A percentile compares a stretch with the other conserved stretches of the same genome.
phyloP scores from a whole-genome alignment of 129 eudicot genomes.

The Artemisia argyi region DNA sequence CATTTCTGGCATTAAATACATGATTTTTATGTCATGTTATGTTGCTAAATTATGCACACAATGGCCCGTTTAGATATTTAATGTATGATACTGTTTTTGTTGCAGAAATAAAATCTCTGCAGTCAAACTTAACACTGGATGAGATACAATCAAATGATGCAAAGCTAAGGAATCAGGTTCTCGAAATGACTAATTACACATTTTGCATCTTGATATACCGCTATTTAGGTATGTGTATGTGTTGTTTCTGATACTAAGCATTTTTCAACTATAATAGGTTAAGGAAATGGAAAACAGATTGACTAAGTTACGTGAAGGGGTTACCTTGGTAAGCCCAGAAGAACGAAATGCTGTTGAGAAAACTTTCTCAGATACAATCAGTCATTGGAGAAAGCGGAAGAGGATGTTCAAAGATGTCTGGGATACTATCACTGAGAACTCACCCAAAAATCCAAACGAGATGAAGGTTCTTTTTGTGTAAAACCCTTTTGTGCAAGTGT shows the following conservation, averaged over 20 bases:
- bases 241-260: slow-evolving; percentile 3
- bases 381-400: slow-evolving; percentile 90
- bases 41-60: not conserved
- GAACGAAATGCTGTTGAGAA: slow-evolving; percentile 75
- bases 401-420: slow-evolving; percentile 94
- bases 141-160: slow-evolving; percentile 63
- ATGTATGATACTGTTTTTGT: slow-evolving; percentile 10
- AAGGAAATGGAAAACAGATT: slow-evolving; percentile 74
- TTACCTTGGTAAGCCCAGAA: slow-evolving; percentile 87
- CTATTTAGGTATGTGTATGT: not conserved
- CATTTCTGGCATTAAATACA: too few species aligned
- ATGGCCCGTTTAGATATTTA: not conserved
- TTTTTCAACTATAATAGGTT: slow-evolving; percentile 44
- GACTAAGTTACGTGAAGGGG: slow-evolving; percentile 80
- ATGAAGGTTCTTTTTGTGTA: slow-evolving; percentile 54
- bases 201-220: not conserved
- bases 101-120: slow-evolving; percentile 83
- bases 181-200: slow-evolving; percentile 18
- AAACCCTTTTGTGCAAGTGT: not conserved
- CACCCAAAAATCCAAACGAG: slow-evolving; percentile 76
- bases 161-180: slow-evolving; percentile 69
- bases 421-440: slow-evolving; percentile 94
- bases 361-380: slow-evolving; percentile 46
- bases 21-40: not conserved
- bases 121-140: slow-evolving; percentile 84